Evolutionary conservation across 495 filamentous ascomycete species (phyloP).

Genomic region (Annulohypoxylon maeteangense): DNA sequence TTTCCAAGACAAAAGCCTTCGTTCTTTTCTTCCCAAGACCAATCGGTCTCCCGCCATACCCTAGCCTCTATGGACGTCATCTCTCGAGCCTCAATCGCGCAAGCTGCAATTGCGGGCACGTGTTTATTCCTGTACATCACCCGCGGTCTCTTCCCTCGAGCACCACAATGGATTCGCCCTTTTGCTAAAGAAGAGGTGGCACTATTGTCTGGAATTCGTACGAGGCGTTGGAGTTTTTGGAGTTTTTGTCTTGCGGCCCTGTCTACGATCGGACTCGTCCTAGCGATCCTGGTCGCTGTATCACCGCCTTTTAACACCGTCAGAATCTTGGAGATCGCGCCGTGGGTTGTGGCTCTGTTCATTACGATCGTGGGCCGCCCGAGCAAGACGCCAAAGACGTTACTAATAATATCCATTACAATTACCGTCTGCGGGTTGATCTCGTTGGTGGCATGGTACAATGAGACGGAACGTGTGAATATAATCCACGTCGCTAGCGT

Average conservation of each 20-base stretch:
- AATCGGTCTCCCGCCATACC: neutral
- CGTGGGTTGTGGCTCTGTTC: constrained; percentile 58
- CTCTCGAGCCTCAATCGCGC: constrained; percentile 34
- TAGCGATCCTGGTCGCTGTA: constrained; percentile 37
- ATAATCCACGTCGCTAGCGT: constrained; percentile 56
- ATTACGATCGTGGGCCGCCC: constrained; percentile 63
- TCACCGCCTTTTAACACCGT: constrained; percentile 29
- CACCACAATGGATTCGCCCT: constrained; percentile 47
- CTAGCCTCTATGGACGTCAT: constrained; percentile 36
- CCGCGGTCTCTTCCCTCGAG: constrained; percentile 31
- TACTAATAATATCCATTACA: constrained; percentile 53
- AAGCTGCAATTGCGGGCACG: constrained; percentile 39
- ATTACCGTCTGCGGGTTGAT: constrained; percentile 51
- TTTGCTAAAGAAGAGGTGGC: constrained; percentile 48
- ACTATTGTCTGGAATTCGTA: constrained; percentile 10
- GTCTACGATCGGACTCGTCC: constrained; percentile 39
- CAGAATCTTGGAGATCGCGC: constrained; percentile 36
- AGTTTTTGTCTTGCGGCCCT: constrained; percentile 31
- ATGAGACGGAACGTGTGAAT: constrained; percentile 44
- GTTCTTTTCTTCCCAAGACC: constrained; percentile 3
- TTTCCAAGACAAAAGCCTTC: constrained; percentile 16
- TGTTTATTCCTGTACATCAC: constrained; percentile 42
- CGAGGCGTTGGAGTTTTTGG: constrained; percentile 43
- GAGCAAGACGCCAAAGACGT: constrained; percentile 54
- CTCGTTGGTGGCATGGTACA: constrained; percentile 48